Evolutionary conservation across 768 basidiomycete species (phyloP).

Genomic region (Termitomyces sp.): DNA sequence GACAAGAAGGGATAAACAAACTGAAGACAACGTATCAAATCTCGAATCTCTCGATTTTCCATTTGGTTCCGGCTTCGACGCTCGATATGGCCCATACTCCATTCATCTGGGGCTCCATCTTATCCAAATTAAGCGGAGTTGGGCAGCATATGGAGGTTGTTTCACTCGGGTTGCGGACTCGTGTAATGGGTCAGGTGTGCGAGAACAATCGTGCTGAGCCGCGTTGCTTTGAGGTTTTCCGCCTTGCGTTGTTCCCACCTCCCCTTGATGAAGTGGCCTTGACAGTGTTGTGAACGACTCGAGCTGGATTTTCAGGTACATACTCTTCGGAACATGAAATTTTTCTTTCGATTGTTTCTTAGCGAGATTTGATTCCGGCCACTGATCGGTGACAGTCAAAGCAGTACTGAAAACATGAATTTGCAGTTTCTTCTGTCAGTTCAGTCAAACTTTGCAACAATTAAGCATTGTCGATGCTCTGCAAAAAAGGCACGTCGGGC

Average conservation of each 20-base stretch:
- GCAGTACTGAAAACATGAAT: background rate
- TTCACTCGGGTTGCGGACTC: background rate
- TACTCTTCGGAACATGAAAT: background rate
- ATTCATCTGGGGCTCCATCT: conserved; percentile 1
- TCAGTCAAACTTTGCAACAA: background rate
- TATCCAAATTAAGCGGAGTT: conserved; percentile 5
- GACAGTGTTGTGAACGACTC: background rate
- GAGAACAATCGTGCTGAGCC: background rate
- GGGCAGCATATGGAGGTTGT: background rate
- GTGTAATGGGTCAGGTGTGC: conserved; percentile 1
- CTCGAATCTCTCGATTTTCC: conserved; percentile 5
- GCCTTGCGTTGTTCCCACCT: background rate
- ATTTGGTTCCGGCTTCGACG: conserved; percentile 2
- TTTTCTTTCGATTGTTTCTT: background rate
- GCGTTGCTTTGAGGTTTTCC: background rate
- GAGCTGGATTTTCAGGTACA: conserved; percentile 6
- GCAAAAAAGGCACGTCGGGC: background rate
- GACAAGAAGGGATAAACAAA: conserved; percentile 2
- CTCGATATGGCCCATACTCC: conserved; percentile 10
- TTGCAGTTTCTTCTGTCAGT: background rate
- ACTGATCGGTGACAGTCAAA: background rate
- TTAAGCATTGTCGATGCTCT: background rate
- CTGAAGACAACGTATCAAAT: background rate
- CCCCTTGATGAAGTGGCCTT: background rate
- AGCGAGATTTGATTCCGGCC: background rate